Evolutionary conservation across 2,329 filamentous ascomycete genomes (phyloP).

Genomic region (Truncatella angustata): DNA sequence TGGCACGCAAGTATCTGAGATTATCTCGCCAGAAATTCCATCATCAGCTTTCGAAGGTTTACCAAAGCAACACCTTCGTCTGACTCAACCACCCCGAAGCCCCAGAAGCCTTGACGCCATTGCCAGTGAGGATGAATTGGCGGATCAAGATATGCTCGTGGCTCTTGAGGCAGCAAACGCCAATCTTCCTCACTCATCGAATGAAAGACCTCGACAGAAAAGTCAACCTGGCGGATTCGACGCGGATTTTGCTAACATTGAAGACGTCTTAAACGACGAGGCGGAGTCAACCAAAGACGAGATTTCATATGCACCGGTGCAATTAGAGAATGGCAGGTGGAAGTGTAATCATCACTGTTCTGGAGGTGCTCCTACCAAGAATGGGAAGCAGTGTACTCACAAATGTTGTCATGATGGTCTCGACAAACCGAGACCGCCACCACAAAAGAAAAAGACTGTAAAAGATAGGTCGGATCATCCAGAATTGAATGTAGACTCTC

Average conservation of each 20-base stretch:
- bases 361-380: conserved; percentile 33
- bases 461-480: conserved; percentile 23
- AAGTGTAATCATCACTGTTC: conserved; percentile 68
- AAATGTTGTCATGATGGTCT: conserved; percentile 70
- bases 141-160: conserved; percentile 41
- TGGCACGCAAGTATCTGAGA: conserved; percentile 44
- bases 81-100: too few species aligned
- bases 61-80: neutral
- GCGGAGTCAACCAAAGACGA: neutral
- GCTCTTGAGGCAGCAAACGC: conserved; percentile 24
- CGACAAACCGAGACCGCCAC: conserved; percentile 57
- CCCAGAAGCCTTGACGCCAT: neutral
- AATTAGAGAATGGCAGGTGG: conserved; percentile 70
- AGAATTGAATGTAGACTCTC: too few species aligned
- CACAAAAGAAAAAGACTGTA: conserved; percentile 21
- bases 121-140: conserved; percentile 31
- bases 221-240: conserved; percentile 14
- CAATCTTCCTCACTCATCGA: conserved; percentile 16
- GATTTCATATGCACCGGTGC: conserved; percentile 35
- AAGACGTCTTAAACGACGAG: conserved; percentile 38
- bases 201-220: conserved; percentile 11
- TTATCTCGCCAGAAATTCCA: conserved; percentile 28
- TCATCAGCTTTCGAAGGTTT: conserved; percentile 26
- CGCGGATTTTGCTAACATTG: conserved; percentile 53
- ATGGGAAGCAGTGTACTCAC: conserved; percentile 60